Percentiles rank a stretch among this genome's conserved stretches.
These are phyloP conservation scores for Apiospora malaysiana DNA, from an alignment of 2,329 filamentous ascomycete species.

Conservation along the genomic window DNA sequence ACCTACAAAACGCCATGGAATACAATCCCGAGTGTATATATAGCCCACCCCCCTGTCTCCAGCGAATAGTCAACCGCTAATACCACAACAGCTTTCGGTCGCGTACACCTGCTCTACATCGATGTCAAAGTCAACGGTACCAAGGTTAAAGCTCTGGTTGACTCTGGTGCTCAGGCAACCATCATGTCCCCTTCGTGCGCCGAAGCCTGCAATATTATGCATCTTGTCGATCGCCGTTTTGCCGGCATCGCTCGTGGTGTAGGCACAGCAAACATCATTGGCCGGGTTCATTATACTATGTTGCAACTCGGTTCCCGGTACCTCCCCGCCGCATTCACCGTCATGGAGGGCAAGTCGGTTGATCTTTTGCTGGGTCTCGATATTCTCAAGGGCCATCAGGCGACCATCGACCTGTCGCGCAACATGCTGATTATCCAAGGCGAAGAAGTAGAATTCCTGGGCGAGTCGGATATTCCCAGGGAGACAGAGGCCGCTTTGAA, in stretches of 20 bases:
- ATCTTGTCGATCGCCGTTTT: conserved; percentile 90
- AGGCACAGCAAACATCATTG: conserved; percentile 91
- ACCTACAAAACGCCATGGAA: conserved; percentile 94
- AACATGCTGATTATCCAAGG: conserved; percentile 88
- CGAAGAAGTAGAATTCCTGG: conserved; percentile 86
- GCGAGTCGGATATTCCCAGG: conserved; percentile 94
- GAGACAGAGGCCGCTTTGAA: conserved; percentile 73
- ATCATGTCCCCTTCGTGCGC: conserved; percentile 98
- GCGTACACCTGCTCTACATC: conserved; percentile 95
- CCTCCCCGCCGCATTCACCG: conserved; percentile 93
- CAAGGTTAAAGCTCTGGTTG: conserved; percentile 93
- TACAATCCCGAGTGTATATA: conserved; percentile 92
- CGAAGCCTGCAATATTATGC: conserved; percentile 93
- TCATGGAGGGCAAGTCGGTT: conserved; percentile 98
- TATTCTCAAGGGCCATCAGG: conserved; percentile 96
- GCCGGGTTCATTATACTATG: conserved; percentile 92
- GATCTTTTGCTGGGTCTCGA: conserved; percentile 92
- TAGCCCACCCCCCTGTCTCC: not conserved
- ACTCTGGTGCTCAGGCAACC: conserved; percentile 95
- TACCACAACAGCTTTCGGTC: conserved; percentile 75
- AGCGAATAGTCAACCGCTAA: not conserved
- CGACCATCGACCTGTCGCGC: conserved; percentile 84
- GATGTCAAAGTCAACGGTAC: conserved; percentile 93
- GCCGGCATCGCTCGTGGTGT: conserved; percentile 92
- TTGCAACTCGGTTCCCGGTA: conserved; percentile 90